Evolutionary conservation across 2,329 filamentous ascomycete species (phyloP).

Genomic region (Juglanconis oblonga): DNA sequence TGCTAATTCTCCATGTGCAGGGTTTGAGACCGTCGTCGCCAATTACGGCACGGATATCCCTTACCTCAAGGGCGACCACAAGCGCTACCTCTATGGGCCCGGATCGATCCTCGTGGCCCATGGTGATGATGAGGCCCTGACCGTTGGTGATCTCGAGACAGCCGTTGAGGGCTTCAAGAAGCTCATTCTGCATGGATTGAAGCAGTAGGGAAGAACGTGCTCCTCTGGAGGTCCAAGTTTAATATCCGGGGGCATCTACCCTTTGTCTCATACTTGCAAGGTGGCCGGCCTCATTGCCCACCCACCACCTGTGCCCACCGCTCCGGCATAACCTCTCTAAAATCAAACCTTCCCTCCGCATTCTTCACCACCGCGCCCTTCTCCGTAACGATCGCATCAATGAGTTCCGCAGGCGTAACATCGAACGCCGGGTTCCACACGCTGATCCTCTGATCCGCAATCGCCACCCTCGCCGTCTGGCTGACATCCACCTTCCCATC

Average conservation of each 20-base stretch:
- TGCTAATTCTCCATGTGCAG: constrained; percentile 29
- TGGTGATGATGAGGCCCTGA: constrained; percentile 76
- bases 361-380: constrained; percentile 81
- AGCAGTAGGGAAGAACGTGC: constrained; percentile 11
- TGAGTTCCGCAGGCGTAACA: constrained; percentile 82
- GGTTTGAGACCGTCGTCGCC: constrained; percentile 78
- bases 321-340: constrained; percentile 54
- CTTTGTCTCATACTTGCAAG: background rate
- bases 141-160: constrained; percentile 69
- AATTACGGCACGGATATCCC: constrained; percentile 96
- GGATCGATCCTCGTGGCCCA: constrained; percentile 84
- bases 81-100: constrained; percentile 64
- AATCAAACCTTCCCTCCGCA: constrained; percentile 66
- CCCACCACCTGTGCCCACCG: constrained; percentile 43
- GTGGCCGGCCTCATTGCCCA: background rate
- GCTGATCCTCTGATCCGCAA: constrained; percentile 71
- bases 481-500: constrained; percentile 62
- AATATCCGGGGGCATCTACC: background rate
- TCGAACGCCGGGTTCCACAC: constrained; percentile 99
- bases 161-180: constrained; percentile 78
- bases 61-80: constrained; percentile 67
- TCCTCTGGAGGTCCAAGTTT: background rate
- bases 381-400: constrained; percentile 94
- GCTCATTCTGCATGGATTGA: constrained; percentile 57
- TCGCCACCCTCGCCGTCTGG: constrained; percentile 70